Conservation (phyloP, 305 asterid genomes). For the Ruellia speciosa region DNA sequence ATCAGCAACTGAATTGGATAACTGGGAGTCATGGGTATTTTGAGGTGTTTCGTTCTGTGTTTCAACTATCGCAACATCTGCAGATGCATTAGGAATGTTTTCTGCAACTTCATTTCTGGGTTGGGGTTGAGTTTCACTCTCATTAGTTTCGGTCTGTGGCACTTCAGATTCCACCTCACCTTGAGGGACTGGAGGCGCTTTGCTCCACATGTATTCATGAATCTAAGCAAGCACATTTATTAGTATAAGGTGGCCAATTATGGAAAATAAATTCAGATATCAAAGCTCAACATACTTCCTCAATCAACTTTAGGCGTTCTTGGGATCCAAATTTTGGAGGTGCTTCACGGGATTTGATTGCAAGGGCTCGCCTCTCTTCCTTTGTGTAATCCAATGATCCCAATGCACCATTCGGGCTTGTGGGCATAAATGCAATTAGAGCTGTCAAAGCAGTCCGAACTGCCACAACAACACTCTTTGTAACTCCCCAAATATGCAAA, state of each 20-base stretch:
- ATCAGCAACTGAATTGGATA: constrained; percentile 24
- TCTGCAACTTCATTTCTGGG: constrained; percentile 25
- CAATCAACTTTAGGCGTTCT: constrained; percentile 57
- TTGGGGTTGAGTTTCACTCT: constrained; percentile 22
- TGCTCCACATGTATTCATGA: constrained; percentile 57
- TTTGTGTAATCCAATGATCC: constrained; percentile 60
- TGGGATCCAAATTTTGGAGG: constrained; percentile 56
- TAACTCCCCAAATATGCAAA: too few relatives aligned
- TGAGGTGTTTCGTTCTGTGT: constrained; percentile 30
- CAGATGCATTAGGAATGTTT: constrained; percentile 18
- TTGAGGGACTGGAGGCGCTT: constrained; percentile 45
- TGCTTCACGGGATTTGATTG: constrained; percentile 51
- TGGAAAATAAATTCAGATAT: constrained; percentile 5
- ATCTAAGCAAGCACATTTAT: constrained; percentile 32
- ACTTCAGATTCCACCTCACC: constrained; percentile 25
- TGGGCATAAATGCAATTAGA: constrained; percentile 71
- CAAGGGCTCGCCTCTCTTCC: constrained; percentile 58
- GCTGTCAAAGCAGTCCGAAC: constrained; percentile 77
- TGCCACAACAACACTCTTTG: constrained; percentile 21
- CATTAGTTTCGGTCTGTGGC: constrained; percentile 16
- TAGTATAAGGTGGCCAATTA: constrained; percentile 6
- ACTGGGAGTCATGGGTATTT: constrained; percentile 27
- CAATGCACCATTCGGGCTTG: constrained; percentile 60
- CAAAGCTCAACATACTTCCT: constrained; percentile 39
- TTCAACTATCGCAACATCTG: constrained; percentile 26